These are phyloP conservation scores for Euphorbia tirucalli DNA, from an alignment of 345 rosid species.

Conservation along the genomic window DNA sequence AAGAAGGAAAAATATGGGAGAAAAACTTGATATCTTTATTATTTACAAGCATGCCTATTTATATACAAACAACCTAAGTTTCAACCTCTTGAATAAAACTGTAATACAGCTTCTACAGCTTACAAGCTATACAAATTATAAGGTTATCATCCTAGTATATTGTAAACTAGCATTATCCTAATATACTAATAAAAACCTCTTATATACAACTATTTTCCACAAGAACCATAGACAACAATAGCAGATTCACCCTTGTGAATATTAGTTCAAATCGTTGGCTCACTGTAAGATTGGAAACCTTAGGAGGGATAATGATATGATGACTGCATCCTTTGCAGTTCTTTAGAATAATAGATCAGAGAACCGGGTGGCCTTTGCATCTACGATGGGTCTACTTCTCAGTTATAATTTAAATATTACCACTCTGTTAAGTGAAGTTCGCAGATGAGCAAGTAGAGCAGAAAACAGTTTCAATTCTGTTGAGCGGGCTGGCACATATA, in stretches of 20 bases:
- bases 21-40: too few relatives aligned
- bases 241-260: conserved; percentile 32
- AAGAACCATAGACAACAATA: conserved; percentile 35
- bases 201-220: too few relatives aligned
- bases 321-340: conserved; percentile 39
- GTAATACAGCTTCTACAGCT: too few relatives aligned
- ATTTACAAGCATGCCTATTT: too few relatives aligned
- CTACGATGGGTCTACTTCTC: conserved; percentile 81
- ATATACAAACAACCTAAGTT: too few relatives aligned
- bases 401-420: conserved; percentile 92
- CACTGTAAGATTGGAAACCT: conserved; percentile 73
- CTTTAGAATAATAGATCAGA: conserved; percentile 28
- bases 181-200: too few relatives aligned
- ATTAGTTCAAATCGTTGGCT: conserved; percentile 55
- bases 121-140: too few relatives aligned
- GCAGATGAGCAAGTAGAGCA: conserved; percentile 94
- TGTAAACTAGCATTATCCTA: too few relatives aligned
- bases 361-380: conserved; percentile 28
- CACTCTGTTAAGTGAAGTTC: conserved; percentile 66
- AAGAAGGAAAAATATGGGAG: too few relatives aligned
- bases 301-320: conserved; percentile 99
- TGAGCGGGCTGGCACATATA: conserved; percentile 83
- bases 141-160: too few relatives aligned
- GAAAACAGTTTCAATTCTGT: conserved; percentile 96
- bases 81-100: too few relatives aligned